A percentile compares a stretch with the other conserved stretches of the same genome.
Evolutionary conservation across 2,329 filamentous ascomycete species (phyloP).

Genomic region (Sporothrix curviconia): DNA sequence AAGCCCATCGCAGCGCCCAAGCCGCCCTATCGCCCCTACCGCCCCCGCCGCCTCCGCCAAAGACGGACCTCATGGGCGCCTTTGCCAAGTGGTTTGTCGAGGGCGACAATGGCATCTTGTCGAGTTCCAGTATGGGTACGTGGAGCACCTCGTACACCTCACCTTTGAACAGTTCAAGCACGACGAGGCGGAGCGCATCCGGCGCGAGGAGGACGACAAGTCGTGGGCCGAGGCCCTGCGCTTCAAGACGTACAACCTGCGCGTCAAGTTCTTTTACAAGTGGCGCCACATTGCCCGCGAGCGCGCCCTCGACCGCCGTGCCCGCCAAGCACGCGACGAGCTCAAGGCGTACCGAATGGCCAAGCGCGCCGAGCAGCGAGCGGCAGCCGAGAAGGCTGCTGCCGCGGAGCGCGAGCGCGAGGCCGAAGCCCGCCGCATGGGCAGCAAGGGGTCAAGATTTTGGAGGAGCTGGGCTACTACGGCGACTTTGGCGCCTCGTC

Average conservation of each 20-base stretch:
- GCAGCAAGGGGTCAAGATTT: constrained; percentile 22
- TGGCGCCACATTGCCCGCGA: constrained; percentile 47
- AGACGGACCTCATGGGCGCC: constrained; percentile 39
- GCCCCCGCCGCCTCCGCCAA: constrained; percentile 3
- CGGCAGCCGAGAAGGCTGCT: constrained; percentile 31
- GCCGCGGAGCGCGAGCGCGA: constrained; percentile 25
- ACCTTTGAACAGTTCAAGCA: constrained; percentile 36
- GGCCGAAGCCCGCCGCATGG: constrained; percentile 19
- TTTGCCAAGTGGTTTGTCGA: constrained; percentile 50
- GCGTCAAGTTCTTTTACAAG: constrained; percentile 49
- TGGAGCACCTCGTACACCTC: constrained; percentile 39
- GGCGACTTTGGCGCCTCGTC: constrained; percentile 5
- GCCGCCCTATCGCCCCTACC: constrained; percentile 11
- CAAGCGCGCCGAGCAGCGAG: constrained; percentile 26
- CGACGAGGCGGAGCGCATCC: constrained; percentile 36
- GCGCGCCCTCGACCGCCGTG: constrained; percentile 43
- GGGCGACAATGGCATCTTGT: constrained; percentile 49
- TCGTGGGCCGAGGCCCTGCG: constrained; percentile 40
- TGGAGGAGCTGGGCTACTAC: constrained; percentile 19
- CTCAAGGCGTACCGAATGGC: constrained; percentile 33
- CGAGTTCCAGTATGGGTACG: constrained; percentile 40
- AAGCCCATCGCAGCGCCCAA: too few species aligned
- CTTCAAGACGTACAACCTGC: constrained; percentile 44
- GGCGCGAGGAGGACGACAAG: constrained; percentile 42
- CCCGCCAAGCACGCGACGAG: constrained; percentile 45